Base-by-base conservation (phyloP, 306 rosid genomes). In the Lablab purpureus region DNA sequence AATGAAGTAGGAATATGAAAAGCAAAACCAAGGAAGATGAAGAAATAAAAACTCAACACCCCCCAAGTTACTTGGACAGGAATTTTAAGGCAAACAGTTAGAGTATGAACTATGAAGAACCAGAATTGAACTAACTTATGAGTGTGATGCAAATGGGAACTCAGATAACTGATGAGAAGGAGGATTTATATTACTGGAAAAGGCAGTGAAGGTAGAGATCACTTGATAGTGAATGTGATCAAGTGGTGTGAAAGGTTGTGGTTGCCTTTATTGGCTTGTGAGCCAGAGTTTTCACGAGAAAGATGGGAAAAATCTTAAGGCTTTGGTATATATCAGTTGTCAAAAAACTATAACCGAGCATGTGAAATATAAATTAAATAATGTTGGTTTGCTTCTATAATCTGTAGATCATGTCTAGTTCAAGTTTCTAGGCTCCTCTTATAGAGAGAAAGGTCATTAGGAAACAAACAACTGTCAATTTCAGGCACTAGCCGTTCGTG, bases 211-310 rank as follows among this genome's bases (percentile, higher is more conserved):
- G 74, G 69, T 10, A 77, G 36, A 70, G 36, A 70, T 40, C 22
- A 40, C 36, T 36, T 18, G 67, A 79, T 79, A 62, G 87, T 78
- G 91, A 86, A 81, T 78, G 85, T 51, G 91, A 77, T 76, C 81
- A 85, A 86, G 72, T 71, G 85, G 87, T 13, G 71, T 71, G 22
- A 79, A 86, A 85, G 80, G 70, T 67, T 65, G 82, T 34, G 59
- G 80, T 11, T 18, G 34, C 60, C 63, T 83, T 93, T 82, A 82
- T 84, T 82, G 84, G 90, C 91, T 63, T 80, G 89, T 87, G 85
- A 88, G 80, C 56, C 56, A 40, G 68, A 28, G 32, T 1, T 43
- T 41, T 88, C 96, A 92, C 97, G 92, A 85, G 90, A 89, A 81
- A 68, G 45, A 73, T 46, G 83, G 68, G 80, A 21, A 77, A 72